A percentile compares a stretch with the other conserved stretches of the same genome.
These are phyloP conservation scores for Astragalus glycyphyllos DNA, from an alignment of 306 rosid genomes.

Conservation along the genomic window DNA sequence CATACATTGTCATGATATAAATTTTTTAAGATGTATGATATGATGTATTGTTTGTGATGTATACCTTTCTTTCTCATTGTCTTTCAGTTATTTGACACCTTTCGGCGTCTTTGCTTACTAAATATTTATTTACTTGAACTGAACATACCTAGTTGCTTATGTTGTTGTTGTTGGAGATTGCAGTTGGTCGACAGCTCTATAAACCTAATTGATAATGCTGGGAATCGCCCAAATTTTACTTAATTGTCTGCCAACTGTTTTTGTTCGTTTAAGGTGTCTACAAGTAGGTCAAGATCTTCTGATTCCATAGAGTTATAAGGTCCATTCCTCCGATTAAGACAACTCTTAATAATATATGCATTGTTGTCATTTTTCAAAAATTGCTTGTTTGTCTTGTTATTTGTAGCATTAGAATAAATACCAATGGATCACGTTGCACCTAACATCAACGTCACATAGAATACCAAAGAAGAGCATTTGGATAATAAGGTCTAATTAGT, in stretches of 20 bases:
- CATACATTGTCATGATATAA: background rate
- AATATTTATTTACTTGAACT: background rate
- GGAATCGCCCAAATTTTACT: background rate
- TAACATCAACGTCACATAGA: background rate
- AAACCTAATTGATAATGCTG: constrained; percentile 1
- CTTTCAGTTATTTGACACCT: constrained; percentile 3
- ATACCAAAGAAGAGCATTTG: background rate
- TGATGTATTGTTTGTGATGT: background rate
- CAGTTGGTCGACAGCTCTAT: background rate
- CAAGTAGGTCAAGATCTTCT: background rate
- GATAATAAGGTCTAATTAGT: background rate
- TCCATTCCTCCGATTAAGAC: background rate
- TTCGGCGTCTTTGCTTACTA: constrained; percentile 11
- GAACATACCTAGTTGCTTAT: constrained; percentile 1
- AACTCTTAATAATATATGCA: background rate
- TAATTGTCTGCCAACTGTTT: background rate
- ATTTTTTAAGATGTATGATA: background rate
- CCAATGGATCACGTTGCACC: background rate
- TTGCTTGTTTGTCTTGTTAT: no score
- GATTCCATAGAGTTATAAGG: background rate
- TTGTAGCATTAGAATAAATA: no score
- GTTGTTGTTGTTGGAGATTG: constrained; percentile 34
- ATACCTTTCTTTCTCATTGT: background rate
- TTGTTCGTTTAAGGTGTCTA: background rate
- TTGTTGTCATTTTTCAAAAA: background rate